phyloP scores from a whole-genome alignment of 2,329 filamentous ascomycete species.

The Pseudogymnoascus sp. region DNA sequence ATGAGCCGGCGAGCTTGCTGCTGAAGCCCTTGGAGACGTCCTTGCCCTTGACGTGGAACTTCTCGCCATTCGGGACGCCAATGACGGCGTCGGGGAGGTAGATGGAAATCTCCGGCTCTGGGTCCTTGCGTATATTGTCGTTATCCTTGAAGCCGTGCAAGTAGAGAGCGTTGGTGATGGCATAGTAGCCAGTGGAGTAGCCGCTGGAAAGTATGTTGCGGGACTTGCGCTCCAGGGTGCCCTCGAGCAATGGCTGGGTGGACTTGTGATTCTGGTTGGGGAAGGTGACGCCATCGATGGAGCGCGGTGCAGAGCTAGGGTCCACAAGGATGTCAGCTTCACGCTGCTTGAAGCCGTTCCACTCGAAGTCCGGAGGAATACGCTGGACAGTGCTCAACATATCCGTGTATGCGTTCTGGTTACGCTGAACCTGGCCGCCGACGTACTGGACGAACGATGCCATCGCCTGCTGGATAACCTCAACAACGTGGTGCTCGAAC shows the following conservation, averaged over 20 bases:
- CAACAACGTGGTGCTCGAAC: constrained; percentile 80
- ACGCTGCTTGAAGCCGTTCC: constrained; percentile 73
- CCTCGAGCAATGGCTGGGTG: constrained; percentile 78
- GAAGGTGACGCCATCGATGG: constrained; percentile 67
- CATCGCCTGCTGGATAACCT: constrained; percentile 74
- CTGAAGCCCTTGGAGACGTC: constrained; percentile 74
- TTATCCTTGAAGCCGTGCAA: constrained; percentile 95
- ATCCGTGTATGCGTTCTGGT: constrained; percentile 71
- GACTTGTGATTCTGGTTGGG: constrained; percentile 79
- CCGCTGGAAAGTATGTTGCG: constrained; percentile 73
- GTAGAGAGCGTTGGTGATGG: constrained; percentile 79
- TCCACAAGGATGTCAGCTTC: constrained; percentile 68
- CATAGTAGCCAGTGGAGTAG: constrained; percentile 78
- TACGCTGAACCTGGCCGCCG: constrained; percentile 72
- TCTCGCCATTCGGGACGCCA: constrained; percentile 62
- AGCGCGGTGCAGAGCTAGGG: constrained; percentile 64
- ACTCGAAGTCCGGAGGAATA: constrained; percentile 81
- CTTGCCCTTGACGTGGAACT: constrained; percentile 94
- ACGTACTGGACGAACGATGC: constrained; percentile 76
- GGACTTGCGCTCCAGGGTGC: constrained; percentile 81
- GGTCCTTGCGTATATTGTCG: constrained; percentile 63
- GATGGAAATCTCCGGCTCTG: constrained; percentile 76
- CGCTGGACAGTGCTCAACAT: constrained; percentile 70
- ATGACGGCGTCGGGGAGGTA: constrained; percentile 87
- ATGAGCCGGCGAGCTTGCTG: constrained; percentile 69